These are phyloP conservation scores for Saprolegnia diclina DNA, from an alignment of 352 stramenopile species.

Conservation along the genomic window DNA sequence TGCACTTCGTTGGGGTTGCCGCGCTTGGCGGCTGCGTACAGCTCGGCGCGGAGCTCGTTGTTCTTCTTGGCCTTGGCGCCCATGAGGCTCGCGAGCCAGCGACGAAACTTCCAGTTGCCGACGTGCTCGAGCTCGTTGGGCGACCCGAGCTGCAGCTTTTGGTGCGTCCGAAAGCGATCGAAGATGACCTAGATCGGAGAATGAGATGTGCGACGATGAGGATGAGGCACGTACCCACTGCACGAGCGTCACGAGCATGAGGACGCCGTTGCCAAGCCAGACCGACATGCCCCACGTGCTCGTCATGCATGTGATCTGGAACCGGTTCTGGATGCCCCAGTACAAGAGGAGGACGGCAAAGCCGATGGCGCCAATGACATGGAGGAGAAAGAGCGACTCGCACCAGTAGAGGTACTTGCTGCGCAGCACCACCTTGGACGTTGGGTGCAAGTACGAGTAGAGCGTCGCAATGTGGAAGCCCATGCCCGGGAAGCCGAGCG, in stretches of 20 bases:
- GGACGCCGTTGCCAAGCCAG: slow-evolving; percentile 1
- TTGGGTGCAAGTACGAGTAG: not conserved
- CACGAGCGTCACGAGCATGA: not conserved
- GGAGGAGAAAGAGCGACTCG: slow-evolving; percentile 11
- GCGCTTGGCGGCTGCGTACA: slow-evolving; percentile 64
- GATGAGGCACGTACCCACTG: slow-evolving; percentile 8
- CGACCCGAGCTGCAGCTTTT: slow-evolving; percentile 75
- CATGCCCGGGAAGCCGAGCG: slow-evolving; percentile 12
- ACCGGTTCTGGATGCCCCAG: slow-evolving; percentile 2
- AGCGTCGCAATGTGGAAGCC: slow-evolving; percentile 13
- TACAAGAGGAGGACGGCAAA: not conserved
- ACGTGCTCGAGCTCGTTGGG: slow-evolving; percentile 79
- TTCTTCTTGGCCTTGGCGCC: slow-evolving; percentile 37
- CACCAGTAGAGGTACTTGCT: slow-evolving; percentile 13
- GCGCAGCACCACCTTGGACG: slow-evolving; percentile 7
- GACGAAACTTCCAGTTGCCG: slow-evolving; percentile 49
- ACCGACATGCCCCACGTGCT: not conserved
- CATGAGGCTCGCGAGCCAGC: slow-evolving; percentile 50
- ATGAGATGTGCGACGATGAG: not conserved
- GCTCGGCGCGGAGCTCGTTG: slow-evolving; percentile 40
- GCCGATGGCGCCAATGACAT: not conserved
- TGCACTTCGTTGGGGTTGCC: slow-evolving; percentile 36
- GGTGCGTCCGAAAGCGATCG: slow-evolving; percentile 68
- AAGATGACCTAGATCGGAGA: slow-evolving; percentile 37
- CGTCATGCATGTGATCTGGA: slow-evolving; percentile 5